Evolutionary conservation across 139 green algal species (phyloP).

Genomic region (Chara braunii): DNA sequence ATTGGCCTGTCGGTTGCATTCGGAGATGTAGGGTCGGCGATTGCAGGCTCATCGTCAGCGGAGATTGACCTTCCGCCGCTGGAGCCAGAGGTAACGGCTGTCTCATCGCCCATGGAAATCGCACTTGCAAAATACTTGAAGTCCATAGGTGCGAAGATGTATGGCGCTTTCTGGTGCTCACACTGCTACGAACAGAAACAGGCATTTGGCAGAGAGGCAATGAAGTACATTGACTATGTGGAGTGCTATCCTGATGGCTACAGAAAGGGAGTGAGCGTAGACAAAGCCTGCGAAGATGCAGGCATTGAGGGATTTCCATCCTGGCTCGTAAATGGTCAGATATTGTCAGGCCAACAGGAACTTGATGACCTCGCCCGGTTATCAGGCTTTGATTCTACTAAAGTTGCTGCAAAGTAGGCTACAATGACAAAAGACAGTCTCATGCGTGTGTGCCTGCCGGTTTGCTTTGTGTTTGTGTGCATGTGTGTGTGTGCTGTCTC

Average conservation of each 20-base stretch:
- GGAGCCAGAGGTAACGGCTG: constrained; percentile 35
- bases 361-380: too few relatives aligned
- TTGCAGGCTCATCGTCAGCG: constrained; percentile 21
- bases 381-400: too few relatives aligned
- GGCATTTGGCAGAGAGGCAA: constrained; percentile 54
- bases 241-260: constrained; percentile 95
- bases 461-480: too few relatives aligned
- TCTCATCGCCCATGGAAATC: constrained; percentile 25
- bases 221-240: constrained; percentile 85
- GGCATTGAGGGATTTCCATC: constrained; percentile 84
- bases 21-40: constrained; percentile 28
- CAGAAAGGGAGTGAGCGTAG: constrained; percentile 38
- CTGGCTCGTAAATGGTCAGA: constrained; percentile 84
- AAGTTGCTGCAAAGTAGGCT: too few relatives aligned
- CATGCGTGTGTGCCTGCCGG: too few relatives aligned
- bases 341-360: too few relatives aligned
- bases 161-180: constrained; percentile 95
- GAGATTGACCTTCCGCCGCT: constrained; percentile 38
- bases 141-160: constrained; percentile 80
- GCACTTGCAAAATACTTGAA: constrained; percentile 58
- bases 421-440: too few relatives aligned
- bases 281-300: constrained; percentile 61
- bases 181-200: constrained; percentile 94
- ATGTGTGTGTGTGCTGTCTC: too few relatives aligned
- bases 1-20: constrained; percentile 12